A percentile compares a stretch with the other conserved stretches of the same genome.
Conservation (phyloP, 1,139 yeast species). For the Suhomyces choctaworum region DNA sequence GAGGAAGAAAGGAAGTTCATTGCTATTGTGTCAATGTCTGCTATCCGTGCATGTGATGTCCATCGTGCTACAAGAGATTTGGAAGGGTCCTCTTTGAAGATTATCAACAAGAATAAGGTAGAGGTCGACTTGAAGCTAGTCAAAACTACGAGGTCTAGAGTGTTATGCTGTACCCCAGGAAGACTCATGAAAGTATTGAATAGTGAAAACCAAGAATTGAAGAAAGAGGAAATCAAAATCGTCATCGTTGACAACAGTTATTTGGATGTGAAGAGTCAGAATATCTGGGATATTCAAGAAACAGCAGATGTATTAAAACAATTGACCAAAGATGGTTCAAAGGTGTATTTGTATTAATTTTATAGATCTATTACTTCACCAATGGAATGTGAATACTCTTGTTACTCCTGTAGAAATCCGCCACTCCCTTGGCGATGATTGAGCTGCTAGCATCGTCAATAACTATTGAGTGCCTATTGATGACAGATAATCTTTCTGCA, state of each 20-base stretch:
- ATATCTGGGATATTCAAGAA: slow-evolving; percentile 61
- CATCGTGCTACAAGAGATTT: slow-evolving; percentile 59
- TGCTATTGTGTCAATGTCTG: slow-evolving; percentile 66
- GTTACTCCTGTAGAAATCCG: slow-evolving; percentile 33
- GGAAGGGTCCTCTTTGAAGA: slow-evolving; percentile 58
- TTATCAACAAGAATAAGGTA: slow-evolving; percentile 67
- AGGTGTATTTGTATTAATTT: slow-evolving; percentile 47
- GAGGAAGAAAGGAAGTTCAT: slow-evolving; percentile 47
- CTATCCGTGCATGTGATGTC: slow-evolving; percentile 71
- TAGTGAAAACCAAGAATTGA: slow-evolving; percentile 39
- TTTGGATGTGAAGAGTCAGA: slow-evolving; percentile 62
- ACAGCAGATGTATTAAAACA: slow-evolving; percentile 42
- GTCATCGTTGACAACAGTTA: slow-evolving; percentile 65
- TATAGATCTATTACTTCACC: slow-evolving; percentile 21
- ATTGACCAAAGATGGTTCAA: slow-evolving; percentile 45
- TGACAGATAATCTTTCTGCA: background rate
- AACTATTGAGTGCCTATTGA: slow-evolving; percentile 1
- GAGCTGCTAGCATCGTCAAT: slow-evolving; percentile 6
- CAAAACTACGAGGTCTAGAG: slow-evolving; percentile 48
- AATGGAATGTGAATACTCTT: slow-evolving; percentile 37
- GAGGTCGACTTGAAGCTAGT: slow-evolving; percentile 57
- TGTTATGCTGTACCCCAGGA: slow-evolving; percentile 67
- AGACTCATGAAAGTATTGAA: slow-evolving; percentile 54
- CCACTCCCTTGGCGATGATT: slow-evolving; percentile 23
- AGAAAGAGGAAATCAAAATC: slow-evolving; percentile 51